Evolutionary conservation across 2,329 filamentous ascomycete species (phyloP), one percentile per base, ranked within the genome.

Genomic region (Corynespora cassiicola): DNA sequence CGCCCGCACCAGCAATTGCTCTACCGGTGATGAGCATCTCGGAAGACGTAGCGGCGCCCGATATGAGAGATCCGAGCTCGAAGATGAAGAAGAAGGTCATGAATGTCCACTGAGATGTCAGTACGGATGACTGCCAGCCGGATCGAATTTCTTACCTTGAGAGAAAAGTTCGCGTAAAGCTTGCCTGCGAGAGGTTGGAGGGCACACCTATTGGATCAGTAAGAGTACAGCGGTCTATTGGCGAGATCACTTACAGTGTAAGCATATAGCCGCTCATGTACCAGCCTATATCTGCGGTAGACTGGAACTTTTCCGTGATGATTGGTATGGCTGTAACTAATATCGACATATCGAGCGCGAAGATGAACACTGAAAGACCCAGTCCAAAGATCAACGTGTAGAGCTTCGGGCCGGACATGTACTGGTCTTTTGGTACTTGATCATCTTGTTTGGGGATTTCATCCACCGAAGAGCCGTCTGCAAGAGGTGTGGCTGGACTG

Each of bases 281-380:
- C 74, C 75, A 78, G 9, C 74, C 74, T n/a, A 77, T 68, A 44
- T 77, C 73, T 3, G 61, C 60, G 7, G 73, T 62, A 1, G 73
- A 71, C 16, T 74, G 58, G 46, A 77, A 78, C 29, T 75, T 61
- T 42, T 76, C 69, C 0, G 75, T 76, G 32, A 77, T 78, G 8
- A 59, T 59, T 2, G 75, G 75, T 20, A 76, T 75, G 1, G 75
- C 75, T 1, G 71, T 75, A 11, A 68, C 65, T 12, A 78, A 66
- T 19, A 70, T 69, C 3, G 52, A 48, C 47, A 51, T 56, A 26
- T 58, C 54, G 9, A 58, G 45, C 5, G 52, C 48, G 42, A 56
- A 52, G 15, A 54, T 29, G 18, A 58, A 52, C 5, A 52, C 38
- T 8, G 54, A 42, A 3, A 57, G 19, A 12, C 39, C 39, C 5